Base-by-base conservation (phyloP, 169 alveolate species). In the Perkinsus marinus region DNA sequence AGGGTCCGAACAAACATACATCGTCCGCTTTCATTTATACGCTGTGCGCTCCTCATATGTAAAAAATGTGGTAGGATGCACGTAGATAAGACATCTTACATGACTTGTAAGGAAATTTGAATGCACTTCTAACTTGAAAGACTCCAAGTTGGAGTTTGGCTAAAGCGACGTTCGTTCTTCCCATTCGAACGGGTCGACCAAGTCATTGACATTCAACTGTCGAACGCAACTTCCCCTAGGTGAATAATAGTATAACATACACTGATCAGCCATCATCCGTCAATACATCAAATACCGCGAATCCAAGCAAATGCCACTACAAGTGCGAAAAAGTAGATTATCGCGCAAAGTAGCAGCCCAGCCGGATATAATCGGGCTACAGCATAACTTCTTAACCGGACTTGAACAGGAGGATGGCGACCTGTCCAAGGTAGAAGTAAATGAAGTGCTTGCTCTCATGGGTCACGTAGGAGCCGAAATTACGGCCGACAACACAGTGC, bases 401-500 rank as follows among this genome's bases (percentile, higher is more conserved):
- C 93, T 98, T 99, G 96, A 99, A 99, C 92, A 99, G 97, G 39
- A 99, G 97, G 68, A 99, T 97, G 79, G 99, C 99, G 57, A 98
- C 99, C 95, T 98, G 99, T 39, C 99, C 99, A 92, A 98, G 97
- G 96, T 99, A 99, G 97, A 99, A 99, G 96, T 99, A 99, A 95
- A 99, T 99, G 97, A 99, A 99, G 96, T 98, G 99, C 95, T 98
- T 98, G 68, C 99, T 99, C 97, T 99, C 99, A 95, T 99, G 99
- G 43, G 99, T 99, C 39, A 99, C 99, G 95, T 98, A 99, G 39
- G 99, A 97, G 79, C 99, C 99, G 95, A 99, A 99, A 96, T 98
- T 99, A 91, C 99, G 96, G 39, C 99, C 99, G 39, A 98, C 99
- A 91, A 99, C 99, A 94, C 99, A 98, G 96, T 99, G 99, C 99